Conservation (phyloP, 805 yeast genomes). For the Ogataea saltuana region DNA sequence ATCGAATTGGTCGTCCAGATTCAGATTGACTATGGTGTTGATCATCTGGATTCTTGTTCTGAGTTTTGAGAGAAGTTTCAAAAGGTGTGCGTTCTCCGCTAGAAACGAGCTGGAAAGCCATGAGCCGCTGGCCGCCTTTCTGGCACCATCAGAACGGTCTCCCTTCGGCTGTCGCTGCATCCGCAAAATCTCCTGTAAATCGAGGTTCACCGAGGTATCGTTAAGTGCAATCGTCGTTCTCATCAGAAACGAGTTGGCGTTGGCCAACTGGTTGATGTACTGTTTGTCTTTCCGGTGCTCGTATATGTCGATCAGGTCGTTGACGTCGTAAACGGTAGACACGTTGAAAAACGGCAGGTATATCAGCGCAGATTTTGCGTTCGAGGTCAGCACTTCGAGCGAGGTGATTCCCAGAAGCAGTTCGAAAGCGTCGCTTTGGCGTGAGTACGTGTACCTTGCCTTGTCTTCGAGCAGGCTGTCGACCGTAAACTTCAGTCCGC, state of each 20-base stretch:
- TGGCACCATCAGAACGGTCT: too few species aligned
- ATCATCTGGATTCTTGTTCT: slow-evolving; percentile 29
- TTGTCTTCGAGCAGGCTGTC: slow-evolving; percentile 12
- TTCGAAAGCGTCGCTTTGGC: slow-evolving; percentile 13
- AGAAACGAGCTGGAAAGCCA: background rate
- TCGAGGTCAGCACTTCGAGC: slow-evolving; percentile 5
- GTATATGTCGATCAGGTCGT: slow-evolving; percentile 5
- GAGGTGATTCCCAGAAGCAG: slow-evolving; percentile 14
- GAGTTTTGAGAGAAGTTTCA: slow-evolving; percentile 23
- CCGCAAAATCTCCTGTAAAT: slow-evolving; percentile 19
- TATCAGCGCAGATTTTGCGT: slow-evolving; percentile 6
- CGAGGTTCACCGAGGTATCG: slow-evolving; percentile 17
- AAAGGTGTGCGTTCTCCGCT: background rate
- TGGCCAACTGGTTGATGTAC: slow-evolving; percentile 11
- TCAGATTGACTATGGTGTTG: slow-evolving; percentile 19
- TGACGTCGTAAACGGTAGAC: slow-evolving; percentile 10
- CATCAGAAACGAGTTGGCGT: slow-evolving; percentile 23
- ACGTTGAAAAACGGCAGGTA: slow-evolving; percentile 22
- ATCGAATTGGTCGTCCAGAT: slow-evolving; percentile 16
- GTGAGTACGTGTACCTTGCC: background rate
- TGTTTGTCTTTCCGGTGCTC: slow-evolving; percentile 15
- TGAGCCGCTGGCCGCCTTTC: too few species aligned
- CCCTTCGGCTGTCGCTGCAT: background rate
- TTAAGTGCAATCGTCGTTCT: slow-evolving; percentile 26
- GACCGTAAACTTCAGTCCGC: slow-evolving; percentile 14